These are phyloP conservation scores for Poronia punctata DNA, from an alignment of 495 filamentous ascomycete species.

Conservation along the genomic window DNA sequence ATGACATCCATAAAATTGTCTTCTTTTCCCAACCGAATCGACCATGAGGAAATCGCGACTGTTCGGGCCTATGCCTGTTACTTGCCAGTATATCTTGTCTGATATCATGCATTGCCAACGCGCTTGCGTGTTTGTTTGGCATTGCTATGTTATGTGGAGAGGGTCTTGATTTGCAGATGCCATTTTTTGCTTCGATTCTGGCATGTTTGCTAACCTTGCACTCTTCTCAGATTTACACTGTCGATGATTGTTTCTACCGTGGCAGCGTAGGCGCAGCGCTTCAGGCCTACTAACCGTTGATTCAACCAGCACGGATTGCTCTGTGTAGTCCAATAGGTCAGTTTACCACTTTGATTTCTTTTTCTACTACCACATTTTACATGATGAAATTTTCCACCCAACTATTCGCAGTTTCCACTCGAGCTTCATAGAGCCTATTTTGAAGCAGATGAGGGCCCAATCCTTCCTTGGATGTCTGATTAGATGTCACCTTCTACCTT, in stretches of 20 bases:
- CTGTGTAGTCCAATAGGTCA: conserved; percentile 16
- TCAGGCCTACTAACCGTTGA: neutral
- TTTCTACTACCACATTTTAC: conserved; percentile 19
- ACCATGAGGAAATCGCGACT: conserved; percentile 77
- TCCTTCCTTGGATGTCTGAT: conserved; percentile 65
- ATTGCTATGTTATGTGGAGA: conserved; percentile 1
- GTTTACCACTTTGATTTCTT: conserved; percentile 6
- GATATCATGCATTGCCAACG: conserved; percentile 34
- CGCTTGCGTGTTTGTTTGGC: neutral
- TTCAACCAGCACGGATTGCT: neutral
- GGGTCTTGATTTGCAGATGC: no score
- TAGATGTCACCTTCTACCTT: conserved; percentile 10
- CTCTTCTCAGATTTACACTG: no score
- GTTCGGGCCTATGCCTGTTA: conserved; percentile 75
- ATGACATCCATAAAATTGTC: conserved; percentile 75
- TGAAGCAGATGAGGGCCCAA: conserved; percentile 47
- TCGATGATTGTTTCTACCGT: no score
- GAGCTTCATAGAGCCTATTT: conserved; percentile 53
- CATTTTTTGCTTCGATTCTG: neutral
- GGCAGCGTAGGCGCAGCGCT: no score
- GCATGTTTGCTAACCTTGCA: neutral
- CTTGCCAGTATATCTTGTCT: conserved; percentile 98
- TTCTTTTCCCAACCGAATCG: conserved; percentile 96
- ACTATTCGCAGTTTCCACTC: conserved; percentile 65
- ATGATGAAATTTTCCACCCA: conserved; percentile 53